A percentile compares a stretch with the other conserved stretches of the same genome.
phyloP scores from a whole-genome alignment of 2,329 filamentous ascomycete species.

The Scolecobasidium constrictum region DNA sequence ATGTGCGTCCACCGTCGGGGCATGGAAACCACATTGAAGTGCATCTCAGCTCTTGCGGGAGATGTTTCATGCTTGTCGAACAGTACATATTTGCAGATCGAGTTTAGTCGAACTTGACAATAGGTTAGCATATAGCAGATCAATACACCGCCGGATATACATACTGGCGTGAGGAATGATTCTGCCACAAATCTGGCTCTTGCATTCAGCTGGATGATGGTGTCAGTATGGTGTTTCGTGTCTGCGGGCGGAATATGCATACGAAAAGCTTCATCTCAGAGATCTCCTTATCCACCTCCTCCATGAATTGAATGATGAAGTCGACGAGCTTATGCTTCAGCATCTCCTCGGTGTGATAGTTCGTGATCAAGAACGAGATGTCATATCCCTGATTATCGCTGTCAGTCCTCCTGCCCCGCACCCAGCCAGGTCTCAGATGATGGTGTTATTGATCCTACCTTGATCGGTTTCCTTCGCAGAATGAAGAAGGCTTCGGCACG shows the following conservation, averaged over 20 bases:
- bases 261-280: slow-evolving; percentile 99
- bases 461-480: slow-evolving; percentile 84
- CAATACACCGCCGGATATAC: no score
- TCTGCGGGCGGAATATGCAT: slow-evolving; percentile 28
- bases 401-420: no score
- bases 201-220: slow-evolving; percentile 75
- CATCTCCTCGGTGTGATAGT: slow-evolving; percentile 98
- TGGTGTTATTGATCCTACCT: no score
- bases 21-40: background rate
- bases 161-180: slow-evolving; percentile 78
- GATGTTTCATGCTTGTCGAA: background rate
- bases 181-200: slow-evolving; percentile 95
- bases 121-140: no score
- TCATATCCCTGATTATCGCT: slow-evolving; percentile 65
- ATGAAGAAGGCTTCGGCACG: slow-evolving; percentile 97
- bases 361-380: slow-evolving; percentile 97
- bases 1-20: slow-evolving; percentile 15
- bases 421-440: no score
- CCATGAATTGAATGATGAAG: slow-evolving; percentile 99
- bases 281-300: slow-evolving; percentile 99
- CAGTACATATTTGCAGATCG: background rate
- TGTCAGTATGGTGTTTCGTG: slow-evolving; percentile 21
- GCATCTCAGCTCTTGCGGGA: background rate
- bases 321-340: slow-evolving; percentile 98
- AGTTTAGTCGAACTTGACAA: no score